These are phyloP conservation scores for Ophiocordyceps camponoti-floridani DNA, from an alignment of 2,329 filamentous ascomycete species.

Conservation along the genomic window DNA sequence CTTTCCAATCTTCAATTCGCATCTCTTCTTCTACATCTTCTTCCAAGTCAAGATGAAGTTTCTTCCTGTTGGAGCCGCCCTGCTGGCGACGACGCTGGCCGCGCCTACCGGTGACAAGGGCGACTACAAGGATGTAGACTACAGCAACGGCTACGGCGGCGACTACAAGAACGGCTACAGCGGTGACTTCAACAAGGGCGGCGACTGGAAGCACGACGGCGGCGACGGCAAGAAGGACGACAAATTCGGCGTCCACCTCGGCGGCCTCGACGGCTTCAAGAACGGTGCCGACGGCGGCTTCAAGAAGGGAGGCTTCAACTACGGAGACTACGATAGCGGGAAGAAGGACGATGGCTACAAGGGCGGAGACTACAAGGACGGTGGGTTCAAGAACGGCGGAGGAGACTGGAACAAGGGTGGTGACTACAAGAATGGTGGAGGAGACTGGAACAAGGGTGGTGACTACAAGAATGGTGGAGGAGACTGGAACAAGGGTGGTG, in stretches of 20 bases:
- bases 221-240: neutral
- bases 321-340: neutral
- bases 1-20: neutral
- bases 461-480: neutral
- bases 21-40: neutral
- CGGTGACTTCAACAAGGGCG: neutral
- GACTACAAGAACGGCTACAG: neutral
- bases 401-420: neutral
- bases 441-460: neutral
- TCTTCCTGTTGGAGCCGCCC: neutral
- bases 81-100: neutral
- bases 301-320: no score
- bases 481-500: neutral
- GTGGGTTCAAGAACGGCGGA: no score
- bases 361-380: neutral
- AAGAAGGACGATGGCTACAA: neutral
- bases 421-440: neutral
- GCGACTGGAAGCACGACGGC: neutral
- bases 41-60: neutral
- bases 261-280: neutral
- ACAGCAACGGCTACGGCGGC: neutral
- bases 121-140: neutral
- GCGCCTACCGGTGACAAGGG: slow-evolving; percentile 1
- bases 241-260: neutral
- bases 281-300: neutral